These are phyloP conservation scores for Pilasporangium apinafurcum DNA, from an alignment of 352 stramenopile species.

Conservation along the genomic window DNA sequence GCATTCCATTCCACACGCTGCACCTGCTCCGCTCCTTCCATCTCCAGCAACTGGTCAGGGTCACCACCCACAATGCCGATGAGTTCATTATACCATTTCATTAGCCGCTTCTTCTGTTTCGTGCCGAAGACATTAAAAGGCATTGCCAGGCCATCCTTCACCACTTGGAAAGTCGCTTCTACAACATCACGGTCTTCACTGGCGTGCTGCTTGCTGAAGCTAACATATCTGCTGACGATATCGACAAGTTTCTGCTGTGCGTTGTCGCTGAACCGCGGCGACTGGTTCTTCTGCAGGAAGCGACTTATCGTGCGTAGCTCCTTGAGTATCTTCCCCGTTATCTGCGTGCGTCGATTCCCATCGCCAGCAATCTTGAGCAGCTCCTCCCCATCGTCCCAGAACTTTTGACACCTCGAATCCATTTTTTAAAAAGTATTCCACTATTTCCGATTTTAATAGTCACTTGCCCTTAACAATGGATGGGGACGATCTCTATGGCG, in stretches of 20 bases:
- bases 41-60: conserved; percentile 22
- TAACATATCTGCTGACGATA: conserved; percentile 59
- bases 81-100: conserved; percentile 86
- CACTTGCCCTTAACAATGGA: no score
- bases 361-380: conserved; percentile 23
- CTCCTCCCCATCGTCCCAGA: conserved; percentile 64
- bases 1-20: conserved; percentile 47
- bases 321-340: conserved; percentile 53
- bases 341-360: conserved; percentile 15
- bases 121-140: conserved; percentile 73
- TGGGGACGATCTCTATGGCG: conserved; percentile 70
- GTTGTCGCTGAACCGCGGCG: conserved; percentile 66
- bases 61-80: conserved; percentile 48
- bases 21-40: conserved; percentile 4
- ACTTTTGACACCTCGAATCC: conserved; percentile 68
- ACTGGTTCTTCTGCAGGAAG: conserved; percentile 77
- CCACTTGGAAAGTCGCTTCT: conserved; percentile 53
- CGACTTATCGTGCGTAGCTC: conserved; percentile 69
- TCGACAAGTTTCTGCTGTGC: conserved; percentile 78
- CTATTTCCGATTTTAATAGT: no score
- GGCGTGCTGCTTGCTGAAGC: conserved; percentile 39
- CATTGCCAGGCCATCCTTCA: conserved; percentile 82
- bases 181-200: conserved; percentile 27
- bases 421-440: no score
- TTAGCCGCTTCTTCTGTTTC: conserved; percentile 76